Evolutionary conservation across 2,329 filamentous ascomycete species (phyloP).

Genomic region (Pseudocercospora eumusae): DNA sequence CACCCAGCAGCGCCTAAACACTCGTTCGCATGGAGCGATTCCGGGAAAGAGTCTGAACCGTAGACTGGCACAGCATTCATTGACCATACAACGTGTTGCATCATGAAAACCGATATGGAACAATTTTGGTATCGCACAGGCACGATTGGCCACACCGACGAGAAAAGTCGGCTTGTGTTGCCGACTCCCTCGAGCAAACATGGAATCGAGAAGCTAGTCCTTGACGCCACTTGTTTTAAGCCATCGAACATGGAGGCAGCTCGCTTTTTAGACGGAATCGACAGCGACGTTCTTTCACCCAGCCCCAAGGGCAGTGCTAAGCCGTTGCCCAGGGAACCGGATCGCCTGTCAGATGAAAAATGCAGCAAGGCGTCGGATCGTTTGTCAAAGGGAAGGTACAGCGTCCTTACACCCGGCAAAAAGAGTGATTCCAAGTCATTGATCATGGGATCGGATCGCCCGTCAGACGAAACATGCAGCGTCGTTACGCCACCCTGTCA

Average conservation of each 20-base stretch:
- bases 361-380: too few species aligned
- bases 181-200: background rate
- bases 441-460: background rate
- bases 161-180: background rate
- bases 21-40: background rate
- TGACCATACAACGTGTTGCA: background rate
- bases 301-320: background rate
- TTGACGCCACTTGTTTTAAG: background rate
- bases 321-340: background rate
- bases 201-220: background rate
- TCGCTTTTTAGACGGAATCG: background rate
- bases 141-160: background rate
- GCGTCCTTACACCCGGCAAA: too few species aligned
- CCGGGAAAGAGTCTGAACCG: background rate
- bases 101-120: background rate
- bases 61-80: background rate
- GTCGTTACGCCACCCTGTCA: background rate
- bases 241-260: background rate
- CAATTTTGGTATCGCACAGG: background rate
- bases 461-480: background rate
- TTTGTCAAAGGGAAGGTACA: too few species aligned
- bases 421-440: too few species aligned
- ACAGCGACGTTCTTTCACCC: background rate
- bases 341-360: background rate
- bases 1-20: background rate